Evolutionary conservation across 352 stramenopile genomes (phyloP).

Genomic region (Phytopythium montanum): DNA sequence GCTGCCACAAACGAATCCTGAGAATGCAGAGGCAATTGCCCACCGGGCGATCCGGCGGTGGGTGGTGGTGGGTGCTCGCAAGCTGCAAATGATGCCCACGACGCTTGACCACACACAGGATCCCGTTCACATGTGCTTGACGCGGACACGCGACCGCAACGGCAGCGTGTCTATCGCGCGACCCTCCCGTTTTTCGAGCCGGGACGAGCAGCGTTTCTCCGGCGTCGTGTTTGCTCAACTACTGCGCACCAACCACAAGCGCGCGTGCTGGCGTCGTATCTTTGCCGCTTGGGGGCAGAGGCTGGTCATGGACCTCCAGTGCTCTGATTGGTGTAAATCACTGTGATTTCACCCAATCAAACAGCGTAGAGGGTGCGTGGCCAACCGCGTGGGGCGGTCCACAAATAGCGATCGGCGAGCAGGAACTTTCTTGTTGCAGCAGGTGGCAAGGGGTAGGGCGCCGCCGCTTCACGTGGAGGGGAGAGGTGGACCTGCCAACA

Average conservation of each 20-base stretch:
- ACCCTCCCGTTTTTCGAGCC: background rate
- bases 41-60: too few relatives aligned
- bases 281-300: conserved; percentile 1
- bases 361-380: background rate
- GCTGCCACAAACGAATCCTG: too few relatives aligned
- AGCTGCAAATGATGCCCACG: background rate
- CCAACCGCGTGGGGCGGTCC: background rate
- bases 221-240: background rate
- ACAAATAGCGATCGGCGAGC: conserved; percentile 7
- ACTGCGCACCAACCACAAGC: background rate
- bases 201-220: background rate
- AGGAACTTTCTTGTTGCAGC: conserved; percentile 6
- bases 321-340: background rate
- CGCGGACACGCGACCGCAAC: background rate
- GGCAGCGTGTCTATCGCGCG: background rate
- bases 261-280: conserved; percentile 3
- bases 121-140: background rate
- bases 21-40: too few relatives aligned
- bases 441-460: background rate
- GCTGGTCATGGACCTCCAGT: background rate
- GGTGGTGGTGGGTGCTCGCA: background rate
- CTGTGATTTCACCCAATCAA: background rate
- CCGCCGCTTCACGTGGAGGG: background rate
- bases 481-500: conserved; percentile 3
- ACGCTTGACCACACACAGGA: too few relatives aligned